phyloP scores from a whole-genome alignment of 2,329 filamentous ascomycete genomes.

The Arachnomyces sp. region DNA sequence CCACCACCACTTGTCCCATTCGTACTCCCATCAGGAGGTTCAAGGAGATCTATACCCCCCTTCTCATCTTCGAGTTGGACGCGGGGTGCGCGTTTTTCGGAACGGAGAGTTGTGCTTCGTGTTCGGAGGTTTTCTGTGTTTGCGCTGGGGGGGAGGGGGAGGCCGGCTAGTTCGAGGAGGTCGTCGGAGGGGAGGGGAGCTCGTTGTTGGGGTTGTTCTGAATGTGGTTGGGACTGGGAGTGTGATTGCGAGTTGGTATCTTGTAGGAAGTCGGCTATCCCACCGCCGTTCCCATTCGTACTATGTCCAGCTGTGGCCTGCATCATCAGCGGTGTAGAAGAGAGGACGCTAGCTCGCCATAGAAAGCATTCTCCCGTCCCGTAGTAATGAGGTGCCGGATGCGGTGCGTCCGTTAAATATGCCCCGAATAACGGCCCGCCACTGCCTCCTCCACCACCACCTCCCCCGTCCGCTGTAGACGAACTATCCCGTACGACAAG shows the following conservation, averaged over 20 bases:
- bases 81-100: conserved; percentile 23
- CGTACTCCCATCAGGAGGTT: neutral
- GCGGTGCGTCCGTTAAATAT: conserved; percentile 83
- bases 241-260: too few relatives aligned
- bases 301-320: conserved; percentile 4
- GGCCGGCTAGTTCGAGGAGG: conserved; percentile 42
- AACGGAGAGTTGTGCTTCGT: conserved; percentile 51
- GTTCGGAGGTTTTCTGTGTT: conserved; percentile 53
- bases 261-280: too few relatives aligned
- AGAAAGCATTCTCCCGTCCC: conserved; percentile 95
- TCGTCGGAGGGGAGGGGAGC: conserved; percentile 19
- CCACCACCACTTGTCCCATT: conserved; percentile 2
- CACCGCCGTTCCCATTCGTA: too few relatives aligned
- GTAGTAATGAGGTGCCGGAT: conserved; percentile 75
- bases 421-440: conserved; percentile 65
- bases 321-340: conserved; percentile 37
- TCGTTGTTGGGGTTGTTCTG: neutral
- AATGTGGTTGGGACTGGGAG: neutral
- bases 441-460: conserved; percentile 3
- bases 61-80: conserved; percentile 11
- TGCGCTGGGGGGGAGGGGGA: conserved; percentile 62
- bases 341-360: conserved; percentile 65
- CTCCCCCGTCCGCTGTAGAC: conserved; percentile 9
- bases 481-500: conserved; percentile 70
- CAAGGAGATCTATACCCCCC: neutral